Percentiles rank a stretch among this genome's conserved stretches.
Evolutionary conservation across 2,329 filamentous ascomycete genomes (phyloP).

Genomic region (Alternaria metachromatica): DNA sequence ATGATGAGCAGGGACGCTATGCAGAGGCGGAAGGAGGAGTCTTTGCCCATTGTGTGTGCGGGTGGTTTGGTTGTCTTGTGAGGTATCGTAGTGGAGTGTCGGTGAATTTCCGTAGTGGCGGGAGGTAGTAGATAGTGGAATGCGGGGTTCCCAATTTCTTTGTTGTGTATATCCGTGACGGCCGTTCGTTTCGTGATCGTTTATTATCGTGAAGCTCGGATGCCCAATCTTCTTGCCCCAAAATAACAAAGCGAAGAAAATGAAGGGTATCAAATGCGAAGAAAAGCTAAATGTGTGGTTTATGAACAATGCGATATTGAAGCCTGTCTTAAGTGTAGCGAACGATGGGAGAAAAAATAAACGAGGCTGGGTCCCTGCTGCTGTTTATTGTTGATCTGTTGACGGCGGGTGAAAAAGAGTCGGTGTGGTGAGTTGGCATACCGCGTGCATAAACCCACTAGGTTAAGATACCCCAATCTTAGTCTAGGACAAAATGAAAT

Average conservation of each 20-base stretch:
- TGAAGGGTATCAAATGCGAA: not conserved
- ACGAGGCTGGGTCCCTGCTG: not conserved
- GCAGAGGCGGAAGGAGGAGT: conserved; percentile 36
- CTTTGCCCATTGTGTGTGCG: conserved; percentile 29
- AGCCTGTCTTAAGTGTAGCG: not conserved
- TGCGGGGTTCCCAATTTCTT: not conserved
- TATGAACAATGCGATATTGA: not conserved
- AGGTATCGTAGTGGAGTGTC: not conserved
- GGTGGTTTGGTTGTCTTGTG: not conserved
- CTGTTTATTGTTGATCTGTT: not conserved
- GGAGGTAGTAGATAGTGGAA: not conserved
- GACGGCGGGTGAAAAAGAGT: not conserved
- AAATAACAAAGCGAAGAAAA: not conserved
- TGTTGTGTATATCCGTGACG: not conserved
- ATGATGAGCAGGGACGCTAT: conserved; percentile 40
- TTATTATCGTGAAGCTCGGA: not conserved
- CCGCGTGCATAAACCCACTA: not conserved
- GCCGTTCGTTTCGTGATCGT: not conserved
- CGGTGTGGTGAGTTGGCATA: conserved; percentile 3
- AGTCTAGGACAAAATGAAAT: not conserved
- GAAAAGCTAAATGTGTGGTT: not conserved
- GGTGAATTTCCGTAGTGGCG: not conserved
- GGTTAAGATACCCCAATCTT: not conserved
- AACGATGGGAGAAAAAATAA: not conserved
- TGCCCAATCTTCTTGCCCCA: not conserved